phyloP scores from a whole-genome alignment of 2,329 filamentous ascomycete species.

The Fonsecaea pedrosoi region DNA sequence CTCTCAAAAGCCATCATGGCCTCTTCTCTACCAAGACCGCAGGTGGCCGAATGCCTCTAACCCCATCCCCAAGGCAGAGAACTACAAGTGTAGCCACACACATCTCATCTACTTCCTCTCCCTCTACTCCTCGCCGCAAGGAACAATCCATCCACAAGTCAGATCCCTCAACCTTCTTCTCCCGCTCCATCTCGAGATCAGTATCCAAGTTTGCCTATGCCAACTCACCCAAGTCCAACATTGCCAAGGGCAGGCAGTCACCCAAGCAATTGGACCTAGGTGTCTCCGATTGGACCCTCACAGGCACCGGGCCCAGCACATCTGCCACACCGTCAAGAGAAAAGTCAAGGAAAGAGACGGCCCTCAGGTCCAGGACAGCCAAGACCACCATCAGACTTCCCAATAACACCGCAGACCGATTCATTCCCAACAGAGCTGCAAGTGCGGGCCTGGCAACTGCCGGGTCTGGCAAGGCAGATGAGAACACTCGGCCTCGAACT shows the following conservation, averaged over 20 bases:
- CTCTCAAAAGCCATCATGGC: constrained; percentile 91
- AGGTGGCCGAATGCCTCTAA: constrained; percentile 92
- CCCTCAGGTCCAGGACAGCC: constrained; percentile 53
- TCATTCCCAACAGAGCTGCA: constrained; percentile 91
- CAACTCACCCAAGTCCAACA: constrained; percentile 96
- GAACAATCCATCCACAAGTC: constrained; percentile 73
- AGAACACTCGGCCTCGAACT: constrained; percentile 75
- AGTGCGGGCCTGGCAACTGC: constrained; percentile 86
- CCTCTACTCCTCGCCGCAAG: constrained; percentile 74
- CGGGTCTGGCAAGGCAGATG: constrained; percentile 84
- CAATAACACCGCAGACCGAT: constrained; percentile 81
- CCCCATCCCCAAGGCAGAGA: constrained; percentile 80
- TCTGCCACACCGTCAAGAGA: constrained; percentile 64
- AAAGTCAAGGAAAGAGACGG: constrained; percentile 62
- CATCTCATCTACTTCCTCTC: constrained; percentile 68
- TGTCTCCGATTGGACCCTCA: constrained; percentile 89
- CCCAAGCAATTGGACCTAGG: constrained; percentile 89
- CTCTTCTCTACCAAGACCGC: constrained; percentile 92
- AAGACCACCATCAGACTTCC: constrained; percentile 77
- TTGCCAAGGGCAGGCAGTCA: constrained; percentile 74
- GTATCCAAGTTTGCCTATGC: constrained; percentile 70
- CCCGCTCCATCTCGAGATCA: constrained; percentile 63
- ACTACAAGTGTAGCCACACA: constrained; percentile 53
- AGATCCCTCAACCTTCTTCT: constrained; percentile 79
- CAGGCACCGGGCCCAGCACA: constrained; percentile 72